Evolutionary conservation across 805 yeast species (phyloP).

Genomic region (Hanseniaspora thailandica): DNA sequence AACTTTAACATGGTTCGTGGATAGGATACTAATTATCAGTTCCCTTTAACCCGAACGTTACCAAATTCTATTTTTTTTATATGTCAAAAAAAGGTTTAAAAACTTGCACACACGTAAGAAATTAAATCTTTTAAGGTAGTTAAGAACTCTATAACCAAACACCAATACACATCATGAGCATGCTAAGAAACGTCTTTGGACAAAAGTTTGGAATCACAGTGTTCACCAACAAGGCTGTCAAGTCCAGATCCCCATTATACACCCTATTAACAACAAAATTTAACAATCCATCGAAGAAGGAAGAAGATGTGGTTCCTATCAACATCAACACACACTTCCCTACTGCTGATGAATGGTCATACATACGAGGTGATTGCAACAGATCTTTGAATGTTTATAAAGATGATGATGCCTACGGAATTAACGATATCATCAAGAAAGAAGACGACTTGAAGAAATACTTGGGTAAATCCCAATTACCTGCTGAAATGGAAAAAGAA

Average conservation of each 20-base stretch:
- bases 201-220: slow-evolving; percentile 10
- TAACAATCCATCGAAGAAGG: slow-evolving; percentile 11
- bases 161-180: background rate
- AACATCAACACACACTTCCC: slow-evolving; percentile 11
- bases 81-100: too few relatives aligned
- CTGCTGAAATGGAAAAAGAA: background rate
- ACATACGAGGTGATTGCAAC: slow-evolving; percentile 9
- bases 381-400: slow-evolving; percentile 12
- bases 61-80: too few relatives aligned
- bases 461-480: slow-evolving; percentile 3
- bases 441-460: slow-evolving; percentile 1
- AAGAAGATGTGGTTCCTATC: slow-evolving; percentile 5
- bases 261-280: slow-evolving; percentile 3
- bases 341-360: slow-evolving; percentile 9
- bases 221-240: slow-evolving; percentile 10
- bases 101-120: too few relatives aligned
- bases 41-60: too few relatives aligned
- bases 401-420: slow-evolving; percentile 9
- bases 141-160: too few relatives aligned
- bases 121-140: too few relatives aligned
- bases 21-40: too few relatives aligned
- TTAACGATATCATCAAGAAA: slow-evolving; percentile 1
- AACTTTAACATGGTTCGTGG: too few relatives aligned
- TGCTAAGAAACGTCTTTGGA: slow-evolving; percentile 7
- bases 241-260: slow-evolving; percentile 10